Percentiles rank a stretch among this genome's conserved stretches.
phyloP scores from a whole-genome alignment of 2,329 filamentous ascomycete species.

The Paraphoma sp. region DNA sequence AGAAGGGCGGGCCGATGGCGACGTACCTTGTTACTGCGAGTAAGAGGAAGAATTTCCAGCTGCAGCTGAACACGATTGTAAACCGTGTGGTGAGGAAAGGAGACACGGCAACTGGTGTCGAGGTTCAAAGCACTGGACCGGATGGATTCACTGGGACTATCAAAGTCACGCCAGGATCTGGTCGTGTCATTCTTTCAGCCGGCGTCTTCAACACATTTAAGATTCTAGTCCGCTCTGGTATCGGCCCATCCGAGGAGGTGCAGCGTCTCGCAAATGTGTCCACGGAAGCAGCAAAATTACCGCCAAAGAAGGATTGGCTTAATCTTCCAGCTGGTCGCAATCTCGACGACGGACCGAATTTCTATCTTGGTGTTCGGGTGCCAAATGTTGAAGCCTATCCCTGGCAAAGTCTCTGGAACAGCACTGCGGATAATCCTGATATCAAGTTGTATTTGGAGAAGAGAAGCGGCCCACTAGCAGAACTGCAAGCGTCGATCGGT shows the following conservation, averaged over 20 bases:
- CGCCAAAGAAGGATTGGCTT: conserved; percentile 50
- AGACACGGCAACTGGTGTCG: conserved; percentile 65
- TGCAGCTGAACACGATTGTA: conserved; percentile 68
- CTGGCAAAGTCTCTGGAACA: conserved; percentile 64
- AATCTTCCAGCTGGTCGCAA: conserved; percentile 53
- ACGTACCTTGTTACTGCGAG: conserved; percentile 70
- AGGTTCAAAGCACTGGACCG: conserved; percentile 53
- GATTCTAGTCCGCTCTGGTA: conserved; percentile 69
- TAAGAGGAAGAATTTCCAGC: conserved; percentile 65
- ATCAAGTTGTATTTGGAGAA: conserved; percentile 41
- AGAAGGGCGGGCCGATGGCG: conserved; percentile 70
- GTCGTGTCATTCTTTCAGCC: conserved; percentile 69
- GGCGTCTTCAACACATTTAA: conserved; percentile 71
- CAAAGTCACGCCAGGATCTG: conserved; percentile 61
- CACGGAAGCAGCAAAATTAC: conserved; percentile 46
- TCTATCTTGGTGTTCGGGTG: conserved; percentile 2
- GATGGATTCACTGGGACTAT: conserved; percentile 62
- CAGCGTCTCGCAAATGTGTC: conserved; percentile 43
- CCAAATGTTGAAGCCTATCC: conserved; percentile 59
- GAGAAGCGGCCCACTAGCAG: conserved; percentile 62
- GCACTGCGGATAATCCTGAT: conserved; percentile 40
- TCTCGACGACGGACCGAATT: conserved; percentile 46
- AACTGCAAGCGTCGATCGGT: conserved; percentile 66
- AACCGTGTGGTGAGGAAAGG: conserved; percentile 66
- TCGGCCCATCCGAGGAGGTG: conserved; percentile 60